Conservation (phyloP, 2,329 filamentous ascomycete genomes). For the Ambrosiella xylebori region DNA sequence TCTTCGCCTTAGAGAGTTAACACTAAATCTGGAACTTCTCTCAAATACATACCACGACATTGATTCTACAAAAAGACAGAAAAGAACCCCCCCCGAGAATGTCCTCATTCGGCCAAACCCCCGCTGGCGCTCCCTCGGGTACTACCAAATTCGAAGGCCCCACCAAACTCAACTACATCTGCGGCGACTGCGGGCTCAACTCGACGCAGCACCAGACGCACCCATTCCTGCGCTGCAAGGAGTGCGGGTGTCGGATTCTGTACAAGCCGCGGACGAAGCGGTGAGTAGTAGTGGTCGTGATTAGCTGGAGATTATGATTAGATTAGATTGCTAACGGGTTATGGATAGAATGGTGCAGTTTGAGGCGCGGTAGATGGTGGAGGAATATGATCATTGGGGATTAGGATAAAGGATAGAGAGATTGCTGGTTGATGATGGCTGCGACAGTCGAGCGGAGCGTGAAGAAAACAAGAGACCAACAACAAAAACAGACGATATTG, state of each 20-base stretch:
- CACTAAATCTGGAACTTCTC: too few relatives aligned
- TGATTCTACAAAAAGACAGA: too few relatives aligned
- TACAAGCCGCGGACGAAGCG: slow-evolving; percentile 97
- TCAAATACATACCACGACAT: too few relatives aligned
- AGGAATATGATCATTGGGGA: background rate
- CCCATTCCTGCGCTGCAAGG: slow-evolving; percentile 85
- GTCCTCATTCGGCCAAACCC: slow-evolving; percentile 47
- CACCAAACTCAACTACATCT: slow-evolving; percentile 25
- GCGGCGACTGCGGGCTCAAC: slow-evolving; percentile 32
- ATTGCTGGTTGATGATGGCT: background rate
- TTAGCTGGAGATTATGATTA: background rate
- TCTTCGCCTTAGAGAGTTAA: too few relatives aligned
- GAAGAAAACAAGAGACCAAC: too few relatives aligned
- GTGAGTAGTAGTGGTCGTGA: slow-evolving; percentile 33
- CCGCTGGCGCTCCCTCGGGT: slow-evolving; percentile 31
- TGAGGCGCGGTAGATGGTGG: slow-evolving; percentile 53
- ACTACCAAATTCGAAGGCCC: slow-evolving; percentile 25
- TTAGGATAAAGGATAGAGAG: background rate
- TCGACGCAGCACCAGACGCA: slow-evolving; percentile 38
- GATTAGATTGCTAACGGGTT: slow-evolving; percentile 14
- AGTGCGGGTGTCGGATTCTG: slow-evolving; percentile 85
- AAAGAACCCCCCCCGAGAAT: slow-evolving; percentile 19
- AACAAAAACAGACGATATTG: background rate
- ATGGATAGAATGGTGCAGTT: slow-evolving; percentile 83
- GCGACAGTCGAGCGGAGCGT: too few relatives aligned